A percentile compares a stretch with the other conserved stretches of the same genome.
Conservation (phyloP, 331 rosid species). For the Rhamnella rubrinervis region DNA sequence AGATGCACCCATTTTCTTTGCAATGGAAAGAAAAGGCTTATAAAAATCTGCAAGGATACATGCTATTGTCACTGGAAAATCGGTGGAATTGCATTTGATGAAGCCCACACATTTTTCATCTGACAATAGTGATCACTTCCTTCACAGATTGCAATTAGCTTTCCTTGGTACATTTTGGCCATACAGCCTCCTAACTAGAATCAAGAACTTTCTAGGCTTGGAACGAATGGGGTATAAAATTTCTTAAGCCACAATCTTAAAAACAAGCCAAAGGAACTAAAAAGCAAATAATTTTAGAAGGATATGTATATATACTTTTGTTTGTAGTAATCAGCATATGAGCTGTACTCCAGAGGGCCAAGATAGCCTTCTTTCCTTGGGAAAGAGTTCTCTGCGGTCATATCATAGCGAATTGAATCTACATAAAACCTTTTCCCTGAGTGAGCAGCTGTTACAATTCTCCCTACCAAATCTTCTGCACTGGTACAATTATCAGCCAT, state of each 20-base stretch:
- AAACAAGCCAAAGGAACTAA: conserved; percentile 17
- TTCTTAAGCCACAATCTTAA: neutral
- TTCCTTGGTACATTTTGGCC: conserved; percentile 52
- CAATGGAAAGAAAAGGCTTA: conserved; percentile 73
- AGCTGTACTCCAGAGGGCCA: conserved; percentile 97
- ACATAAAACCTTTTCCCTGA: conserved; percentile 98
- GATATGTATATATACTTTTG: conserved; percentile 70
- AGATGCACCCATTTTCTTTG: conserved; percentile 57
- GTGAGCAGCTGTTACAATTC: conserved; percentile 95
- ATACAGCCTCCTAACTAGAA: conserved; percentile 32
- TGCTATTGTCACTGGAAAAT: conserved; percentile 36
- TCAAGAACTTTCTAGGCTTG: conserved; percentile 16
- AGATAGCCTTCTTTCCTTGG: conserved; percentile 99
- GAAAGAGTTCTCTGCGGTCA: conserved; percentile 93
- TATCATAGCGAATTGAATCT: conserved; percentile 83
- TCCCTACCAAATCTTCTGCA: conserved; percentile 79
- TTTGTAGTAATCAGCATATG: conserved; percentile 97
- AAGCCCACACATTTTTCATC: conserved; percentile 30
- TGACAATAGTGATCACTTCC: conserved; percentile 45
- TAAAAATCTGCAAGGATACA: conserved; percentile 50
- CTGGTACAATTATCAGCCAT: conserved; percentile 80
- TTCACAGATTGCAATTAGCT: conserved; percentile 60
- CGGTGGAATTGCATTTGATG: conserved; percentile 27
- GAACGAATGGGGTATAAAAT: neutral
- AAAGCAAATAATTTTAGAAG: conserved; percentile 20